Evolutionary conservation across 768 basidiomycete genomes (phyloP).

Genomic region (Macrolepiota fuliginosa): DNA sequence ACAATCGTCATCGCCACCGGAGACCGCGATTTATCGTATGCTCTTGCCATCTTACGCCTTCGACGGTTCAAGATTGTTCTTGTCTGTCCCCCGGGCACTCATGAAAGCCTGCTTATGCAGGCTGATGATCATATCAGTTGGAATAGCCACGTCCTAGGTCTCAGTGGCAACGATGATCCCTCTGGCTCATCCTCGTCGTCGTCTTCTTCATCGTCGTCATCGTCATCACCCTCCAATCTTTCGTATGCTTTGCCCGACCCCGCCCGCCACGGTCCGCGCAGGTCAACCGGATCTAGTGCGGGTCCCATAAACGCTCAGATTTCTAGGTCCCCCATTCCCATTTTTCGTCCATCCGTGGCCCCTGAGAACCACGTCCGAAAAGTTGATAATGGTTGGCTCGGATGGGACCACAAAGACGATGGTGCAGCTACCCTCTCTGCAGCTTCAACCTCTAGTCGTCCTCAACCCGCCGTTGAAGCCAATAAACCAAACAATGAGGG

Average conservation of each 20-base stretch:
- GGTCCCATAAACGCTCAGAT: not conserved
- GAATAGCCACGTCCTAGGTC: slow-evolving; percentile 18
- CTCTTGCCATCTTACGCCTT: slow-evolving; percentile 52
- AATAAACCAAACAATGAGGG: not conserved
- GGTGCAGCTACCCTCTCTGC: not conserved
- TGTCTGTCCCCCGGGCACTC: slow-evolving; percentile 38
- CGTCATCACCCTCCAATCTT: not conserved
- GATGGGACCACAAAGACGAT: not conserved
- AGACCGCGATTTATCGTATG: slow-evolving; percentile 66
- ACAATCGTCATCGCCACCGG: slow-evolving; percentile 65
- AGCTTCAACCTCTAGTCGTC: not conserved
- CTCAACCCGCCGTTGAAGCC: not conserved
- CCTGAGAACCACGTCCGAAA: not conserved
- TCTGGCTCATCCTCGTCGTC: not conserved
- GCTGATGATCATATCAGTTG: slow-evolving; percentile 52
- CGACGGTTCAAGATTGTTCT: slow-evolving; percentile 52
- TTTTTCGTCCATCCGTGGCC: not conserved
- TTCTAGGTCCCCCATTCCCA: not conserved
- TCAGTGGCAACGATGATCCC: not conserved
- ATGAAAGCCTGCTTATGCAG: slow-evolving; percentile 50
- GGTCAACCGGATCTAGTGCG: not conserved
- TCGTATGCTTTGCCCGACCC: not conserved
- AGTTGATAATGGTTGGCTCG: not conserved
- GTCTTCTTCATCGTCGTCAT: not conserved
- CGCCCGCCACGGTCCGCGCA: not conserved